Evolutionary conservation across 495 filamentous ascomycete genomes (phyloP), one percentile per base, ranked within the genome.

Genomic region (Neurospora hispaniola): DNA sequence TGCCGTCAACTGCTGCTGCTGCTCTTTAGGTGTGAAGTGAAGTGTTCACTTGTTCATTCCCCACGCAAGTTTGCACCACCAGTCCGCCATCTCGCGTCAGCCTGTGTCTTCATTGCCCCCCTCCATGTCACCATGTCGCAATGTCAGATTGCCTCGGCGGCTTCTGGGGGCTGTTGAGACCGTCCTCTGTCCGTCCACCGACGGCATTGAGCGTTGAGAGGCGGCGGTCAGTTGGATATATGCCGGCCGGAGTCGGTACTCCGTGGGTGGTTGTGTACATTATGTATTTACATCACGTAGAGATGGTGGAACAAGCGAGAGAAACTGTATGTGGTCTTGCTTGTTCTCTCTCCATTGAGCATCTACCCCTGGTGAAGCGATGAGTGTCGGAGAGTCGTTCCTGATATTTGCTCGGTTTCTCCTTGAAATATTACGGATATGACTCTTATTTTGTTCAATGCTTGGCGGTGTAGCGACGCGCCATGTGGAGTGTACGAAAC

Each of bases 31-130:
- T 66, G 7, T 66, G 54, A 66, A 66, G 23, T 66, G 27, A 66
- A 66, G 23, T 66, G 54, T 31, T 62, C 14, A 35, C 27, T 35
- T 66, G 54, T 38, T 62, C 54, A 62, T 62, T 31, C 31, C 54
- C 54, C 54, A 62, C 35, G 27, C 35, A 42, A 31, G 42, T 41
- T 76, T 74, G 76, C 74, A 77, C 74, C 74, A 77, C 74, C 12
- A 43, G 12, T 75, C 76, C 71, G 71, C 74, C 72, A 73, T 76
- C 70, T 76, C 74, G 74, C 76, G 71, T 77, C 72, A 77, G 54
- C 54, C 54, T 9, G 54, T 66, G 54, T 35, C 54, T 35, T 66
- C 27, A 66, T 66, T 9, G 54, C 27, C 14, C 54, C 54, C 54
- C 54, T 66, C 54, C 1, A 66, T 66, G 54, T 38, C 54, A 35